Percentiles rank a stretch among this genome's conserved stretches.
Conservation (phyloP, 139 green algal genomes). For the Pseudopediastrum boryanum region DNA sequence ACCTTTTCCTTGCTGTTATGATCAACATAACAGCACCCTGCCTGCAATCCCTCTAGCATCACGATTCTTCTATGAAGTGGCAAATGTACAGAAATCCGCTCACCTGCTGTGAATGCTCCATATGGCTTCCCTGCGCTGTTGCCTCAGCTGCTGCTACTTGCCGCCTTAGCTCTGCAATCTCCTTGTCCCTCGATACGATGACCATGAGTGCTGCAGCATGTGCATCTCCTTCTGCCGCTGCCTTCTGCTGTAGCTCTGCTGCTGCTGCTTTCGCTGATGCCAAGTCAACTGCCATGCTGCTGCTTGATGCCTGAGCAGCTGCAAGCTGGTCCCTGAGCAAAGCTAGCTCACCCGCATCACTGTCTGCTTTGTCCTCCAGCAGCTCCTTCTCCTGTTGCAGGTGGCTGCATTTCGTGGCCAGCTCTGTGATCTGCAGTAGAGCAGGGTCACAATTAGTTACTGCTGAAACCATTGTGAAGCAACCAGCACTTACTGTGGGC, state of each 20-base stretch:
- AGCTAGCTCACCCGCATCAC: background rate
- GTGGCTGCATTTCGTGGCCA: slow-evolving; percentile 21
- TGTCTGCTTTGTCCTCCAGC: slow-evolving; percentile 28
- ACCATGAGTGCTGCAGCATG: too few relatives aligned
- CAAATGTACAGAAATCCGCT: background rate
- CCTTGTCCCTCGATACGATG: background rate
- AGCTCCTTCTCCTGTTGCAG: slow-evolving; percentile 13
- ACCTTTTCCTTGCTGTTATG: too few relatives aligned
- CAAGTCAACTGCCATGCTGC: too few relatives aligned
- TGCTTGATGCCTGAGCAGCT: background rate
- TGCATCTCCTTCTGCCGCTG: too few relatives aligned
- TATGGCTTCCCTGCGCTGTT: background rate
- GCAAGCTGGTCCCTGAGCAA: slow-evolving; percentile 23
- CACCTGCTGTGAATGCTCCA: slow-evolving; percentile 16
- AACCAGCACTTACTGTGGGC: too few relatives aligned
- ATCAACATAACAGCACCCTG: too few relatives aligned
- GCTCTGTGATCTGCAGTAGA: too few relatives aligned
- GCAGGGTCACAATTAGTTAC: too few relatives aligned
- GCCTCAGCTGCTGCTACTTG: slow-evolving; percentile 6
- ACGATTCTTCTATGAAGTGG: background rate
- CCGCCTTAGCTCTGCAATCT: slow-evolving; percentile 12
- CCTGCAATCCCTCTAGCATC: too few relatives aligned
- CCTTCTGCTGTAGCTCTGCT: too few relatives aligned
- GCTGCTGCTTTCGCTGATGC: too few relatives aligned
- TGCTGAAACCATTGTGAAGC: too few relatives aligned